Evolutionary conservation across 352 stramenopile species (phyloP).

Genomic region (Pythium sp.): DNA sequence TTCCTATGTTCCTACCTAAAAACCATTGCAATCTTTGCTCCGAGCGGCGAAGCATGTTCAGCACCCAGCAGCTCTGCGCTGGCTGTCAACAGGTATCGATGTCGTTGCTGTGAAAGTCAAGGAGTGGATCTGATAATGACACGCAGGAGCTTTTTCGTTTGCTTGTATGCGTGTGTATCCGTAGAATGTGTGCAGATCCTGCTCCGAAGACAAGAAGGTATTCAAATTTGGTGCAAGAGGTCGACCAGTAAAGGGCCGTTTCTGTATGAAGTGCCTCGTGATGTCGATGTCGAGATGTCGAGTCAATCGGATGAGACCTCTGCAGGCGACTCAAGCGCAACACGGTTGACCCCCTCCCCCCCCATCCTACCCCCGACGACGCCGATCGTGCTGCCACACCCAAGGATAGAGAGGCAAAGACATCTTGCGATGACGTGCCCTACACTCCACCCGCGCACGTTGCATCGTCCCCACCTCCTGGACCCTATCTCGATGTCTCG

Average conservation of each 20-base stretch:
- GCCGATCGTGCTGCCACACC: too few relatives aligned
- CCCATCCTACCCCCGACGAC: too few relatives aligned
- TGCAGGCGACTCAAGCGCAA: too few relatives aligned
- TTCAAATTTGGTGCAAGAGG: constrained; percentile 41
- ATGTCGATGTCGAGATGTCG: too few relatives aligned
- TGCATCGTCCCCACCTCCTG: too few relatives aligned
- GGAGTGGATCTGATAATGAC: background rate
- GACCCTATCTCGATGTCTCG: too few relatives aligned
- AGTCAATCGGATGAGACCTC: too few relatives aligned
- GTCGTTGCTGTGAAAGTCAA: background rate
- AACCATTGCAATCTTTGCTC: constrained; percentile 20
- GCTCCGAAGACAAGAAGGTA: constrained; percentile 43
- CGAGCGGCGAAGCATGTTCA: background rate
- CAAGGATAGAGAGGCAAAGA: too few relatives aligned
- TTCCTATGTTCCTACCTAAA: background rate
- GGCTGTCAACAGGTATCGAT: constrained; percentile 28
- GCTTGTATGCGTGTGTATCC: background rate
- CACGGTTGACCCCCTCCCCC: too few relatives aligned
- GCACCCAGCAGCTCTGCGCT: constrained; percentile 14
- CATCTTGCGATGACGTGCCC: too few relatives aligned
- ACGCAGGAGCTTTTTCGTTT: background rate
- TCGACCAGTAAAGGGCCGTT: constrained; percentile 33
- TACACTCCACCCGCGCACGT: too few relatives aligned
- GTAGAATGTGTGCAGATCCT: constrained; percentile 46
- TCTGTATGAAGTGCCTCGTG: constrained; percentile 42